Percentiles rank a stretch among this genome's conserved stretches.
Conservation (phyloP, 1,284 basidiomycete species). For the Malassezia yamatoensis region DNA sequence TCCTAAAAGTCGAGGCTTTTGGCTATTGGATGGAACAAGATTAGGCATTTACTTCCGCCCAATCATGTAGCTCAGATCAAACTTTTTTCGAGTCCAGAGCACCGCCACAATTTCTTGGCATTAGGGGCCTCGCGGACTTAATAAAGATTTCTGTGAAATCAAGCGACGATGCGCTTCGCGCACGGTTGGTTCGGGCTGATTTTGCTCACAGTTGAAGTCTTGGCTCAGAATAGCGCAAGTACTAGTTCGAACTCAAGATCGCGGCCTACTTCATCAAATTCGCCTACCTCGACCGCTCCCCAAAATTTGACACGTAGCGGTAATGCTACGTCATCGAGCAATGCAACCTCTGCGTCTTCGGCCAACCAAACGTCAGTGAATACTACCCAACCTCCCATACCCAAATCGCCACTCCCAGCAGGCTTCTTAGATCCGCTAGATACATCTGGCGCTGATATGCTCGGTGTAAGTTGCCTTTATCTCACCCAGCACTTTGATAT, state of each 20-base stretch:
- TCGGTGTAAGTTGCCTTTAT: not conserved
- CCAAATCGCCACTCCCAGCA: constrained; percentile 5
- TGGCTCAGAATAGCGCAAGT: not conserved
- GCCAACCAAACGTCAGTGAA: not conserved
- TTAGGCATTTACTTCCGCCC: too few relatives aligned
- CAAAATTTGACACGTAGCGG: not conserved
- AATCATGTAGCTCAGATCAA: too few relatives aligned
- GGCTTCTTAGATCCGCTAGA: constrained; percentile 13
- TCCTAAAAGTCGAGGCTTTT: too few relatives aligned
- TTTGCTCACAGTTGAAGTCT: not conserved
- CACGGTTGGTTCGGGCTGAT: not conserved
- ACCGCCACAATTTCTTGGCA: not conserved
- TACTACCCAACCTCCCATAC: not conserved
- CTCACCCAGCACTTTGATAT: not conserved
- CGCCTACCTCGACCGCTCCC: not conserved
- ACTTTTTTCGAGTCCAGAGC: not conserved
- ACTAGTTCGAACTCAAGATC: not conserved
- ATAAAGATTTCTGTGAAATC: not conserved
- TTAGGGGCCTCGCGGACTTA: not conserved
- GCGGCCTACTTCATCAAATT: not conserved
- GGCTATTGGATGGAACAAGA: too few relatives aligned
- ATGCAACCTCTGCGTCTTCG: not conserved
- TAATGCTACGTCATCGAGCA: not conserved
- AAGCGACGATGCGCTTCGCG: not conserved
- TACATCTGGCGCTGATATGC: constrained; percentile 5